Conservation (phyloP, 2,329 filamentous ascomycete genomes). For the Tolypocladium guangdongense region DNA sequence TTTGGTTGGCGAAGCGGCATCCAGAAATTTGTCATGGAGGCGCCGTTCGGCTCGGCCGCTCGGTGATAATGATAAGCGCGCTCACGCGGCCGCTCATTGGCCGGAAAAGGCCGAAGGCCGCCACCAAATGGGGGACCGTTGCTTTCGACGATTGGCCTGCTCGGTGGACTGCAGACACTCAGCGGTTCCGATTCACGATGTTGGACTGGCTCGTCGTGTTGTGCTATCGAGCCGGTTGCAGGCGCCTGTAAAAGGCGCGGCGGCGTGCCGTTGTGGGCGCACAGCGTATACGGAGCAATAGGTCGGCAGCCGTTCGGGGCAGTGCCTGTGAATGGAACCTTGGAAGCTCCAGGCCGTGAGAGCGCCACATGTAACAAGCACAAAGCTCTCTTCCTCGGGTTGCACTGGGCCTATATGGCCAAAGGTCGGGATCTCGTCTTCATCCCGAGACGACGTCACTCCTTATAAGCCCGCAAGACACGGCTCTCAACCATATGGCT, state of each 20-base stretch:
- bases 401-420: not conserved
- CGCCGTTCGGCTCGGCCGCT: slow-evolving; percentile 21
- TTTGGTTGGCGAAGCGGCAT: not conserved
- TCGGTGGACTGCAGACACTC: too few species aligned
- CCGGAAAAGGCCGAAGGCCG: slow-evolving; percentile 7
- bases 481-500: not conserved
- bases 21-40: slow-evolving; percentile 23
- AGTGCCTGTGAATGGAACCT: too few species aligned
- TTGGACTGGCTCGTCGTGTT: not conserved
- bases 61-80: slow-evolving; percentile 26
- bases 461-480: not conserved
- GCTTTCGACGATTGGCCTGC: not conserved
- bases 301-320: not conserved
- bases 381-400: not conserved
- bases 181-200: not conserved
- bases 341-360: not conserved
- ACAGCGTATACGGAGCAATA: too few species aligned
- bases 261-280: not conserved
- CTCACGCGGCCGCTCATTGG: slow-evolving; percentile 19
- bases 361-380: not conserved
- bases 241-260: not conserved
- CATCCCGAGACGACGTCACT: not conserved
- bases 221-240: not conserved
- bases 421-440: too few species aligned
- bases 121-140: not conserved